phyloP scores from a whole-genome alignment of 2,329 filamentous ascomycete species.

The Fusarium tuaranense region DNA sequence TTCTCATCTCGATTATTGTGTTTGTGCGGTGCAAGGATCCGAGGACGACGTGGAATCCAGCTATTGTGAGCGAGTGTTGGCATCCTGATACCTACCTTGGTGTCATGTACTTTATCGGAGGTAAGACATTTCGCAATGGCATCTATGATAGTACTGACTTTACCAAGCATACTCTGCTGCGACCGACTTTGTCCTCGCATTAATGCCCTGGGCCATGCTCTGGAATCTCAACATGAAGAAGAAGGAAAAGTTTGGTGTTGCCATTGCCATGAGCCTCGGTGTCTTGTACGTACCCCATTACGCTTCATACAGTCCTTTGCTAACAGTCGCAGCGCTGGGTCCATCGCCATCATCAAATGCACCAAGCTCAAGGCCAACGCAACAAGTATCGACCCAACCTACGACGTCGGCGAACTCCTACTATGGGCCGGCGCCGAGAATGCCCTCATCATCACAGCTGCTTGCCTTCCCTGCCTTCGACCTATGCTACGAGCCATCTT shows the following conservation, averaged over 20 bases:
- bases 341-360: constrained; percentile 32
- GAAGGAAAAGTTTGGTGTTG: constrained; percentile 33
- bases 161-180: constrained; percentile 23
- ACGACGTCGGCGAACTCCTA: constrained; percentile 31
- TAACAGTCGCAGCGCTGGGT: constrained; percentile 9
- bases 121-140: background rate
- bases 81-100: constrained; percentile 24
- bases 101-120: constrained; percentile 30
- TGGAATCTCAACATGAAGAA: constrained; percentile 39
- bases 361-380: constrained; percentile 34
- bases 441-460: constrained; percentile 30
- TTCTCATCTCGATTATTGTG: constrained; percentile 23
- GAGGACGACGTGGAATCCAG: constrained; percentile 28
- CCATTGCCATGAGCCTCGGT: constrained; percentile 30
- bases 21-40: constrained; percentile 31
- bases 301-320: background rate
- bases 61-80: constrained; percentile 32
- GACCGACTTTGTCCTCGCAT: constrained; percentile 30
- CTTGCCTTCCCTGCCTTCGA: constrained; percentile 21
- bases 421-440: constrained; percentile 29
- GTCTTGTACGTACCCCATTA: constrained; percentile 17
- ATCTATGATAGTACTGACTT: accelerated
- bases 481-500: constrained; percentile 28
- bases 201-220: constrained; percentile 30
- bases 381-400: constrained; percentile 27